A percentile compares a stretch with the other conserved stretches of the same genome.
Conservation (phyloP, 345 rosid species). For the Gossypium turneri region DNA sequence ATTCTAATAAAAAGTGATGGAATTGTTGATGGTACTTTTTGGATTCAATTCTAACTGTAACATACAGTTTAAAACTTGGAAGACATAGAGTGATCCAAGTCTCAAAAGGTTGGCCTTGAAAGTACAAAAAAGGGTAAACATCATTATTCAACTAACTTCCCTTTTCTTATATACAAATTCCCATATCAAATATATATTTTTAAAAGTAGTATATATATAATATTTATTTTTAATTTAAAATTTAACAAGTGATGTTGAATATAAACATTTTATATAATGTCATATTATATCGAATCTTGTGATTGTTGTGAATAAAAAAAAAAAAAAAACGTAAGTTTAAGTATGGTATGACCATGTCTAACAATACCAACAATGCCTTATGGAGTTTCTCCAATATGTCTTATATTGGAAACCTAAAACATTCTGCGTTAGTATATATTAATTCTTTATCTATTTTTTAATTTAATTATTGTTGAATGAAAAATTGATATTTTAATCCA, state of each 20-base stretch:
- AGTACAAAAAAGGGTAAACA: conserved; percentile 39
- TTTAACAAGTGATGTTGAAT: too few relatives aligned
- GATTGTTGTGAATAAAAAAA: too few relatives aligned
- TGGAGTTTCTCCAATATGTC: not conserved
- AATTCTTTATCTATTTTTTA: too few relatives aligned
- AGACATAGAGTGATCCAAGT: conserved; percentile 19
- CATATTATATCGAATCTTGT: too few relatives aligned
- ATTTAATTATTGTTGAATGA: too few relatives aligned
- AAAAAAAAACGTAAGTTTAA: too few relatives aligned
- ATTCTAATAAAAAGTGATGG: not conserved
- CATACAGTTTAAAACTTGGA: conserved; percentile 10
- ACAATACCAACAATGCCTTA: not conserved
- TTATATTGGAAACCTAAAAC: not conserved
- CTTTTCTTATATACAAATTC: not conserved
- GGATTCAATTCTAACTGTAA: not conserved
- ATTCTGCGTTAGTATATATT: not conserved
- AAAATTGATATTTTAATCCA: too few relatives aligned
- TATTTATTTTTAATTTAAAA: too few relatives aligned
- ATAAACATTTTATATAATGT: too few relatives aligned
- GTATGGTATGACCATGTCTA: not conserved
- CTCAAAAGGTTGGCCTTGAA: conserved; percentile 38
- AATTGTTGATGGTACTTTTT: not conserved
- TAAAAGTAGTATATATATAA: too few relatives aligned
- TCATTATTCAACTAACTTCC: conserved; percentile 24
- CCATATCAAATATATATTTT: not conserved